A percentile compares a stretch with the other conserved stretches of the same genome.
Conservation (phyloP, 345 rosid species). For the Eucalyptus urophylla region DNA sequence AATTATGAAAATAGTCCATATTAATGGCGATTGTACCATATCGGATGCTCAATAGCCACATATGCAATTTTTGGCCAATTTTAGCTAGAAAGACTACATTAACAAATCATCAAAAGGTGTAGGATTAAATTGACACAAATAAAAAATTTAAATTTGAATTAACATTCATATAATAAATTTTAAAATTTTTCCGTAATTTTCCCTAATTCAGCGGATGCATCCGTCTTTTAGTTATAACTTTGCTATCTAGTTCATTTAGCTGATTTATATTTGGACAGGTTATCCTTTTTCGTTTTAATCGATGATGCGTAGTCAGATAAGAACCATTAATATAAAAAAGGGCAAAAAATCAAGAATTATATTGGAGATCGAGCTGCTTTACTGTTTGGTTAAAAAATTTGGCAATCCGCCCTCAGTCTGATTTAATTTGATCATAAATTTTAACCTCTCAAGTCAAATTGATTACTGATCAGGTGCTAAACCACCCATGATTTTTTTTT, state of each 20-base stretch:
- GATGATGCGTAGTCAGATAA: background rate
- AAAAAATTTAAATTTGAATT: background rate
- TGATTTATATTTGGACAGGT: background rate
- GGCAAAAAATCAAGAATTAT: background rate
- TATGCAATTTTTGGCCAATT: background rate
- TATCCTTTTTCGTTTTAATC: background rate
- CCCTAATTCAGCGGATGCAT: background rate
- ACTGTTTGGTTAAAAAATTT: background rate
- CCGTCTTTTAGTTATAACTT: background rate
- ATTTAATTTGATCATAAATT: background rate
- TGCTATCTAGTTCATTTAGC: background rate
- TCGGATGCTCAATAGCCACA: background rate
- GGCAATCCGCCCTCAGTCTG: background rate
- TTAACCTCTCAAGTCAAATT: background rate
- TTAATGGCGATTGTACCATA: accelerated
- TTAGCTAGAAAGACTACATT: background rate
- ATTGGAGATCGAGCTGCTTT: background rate
- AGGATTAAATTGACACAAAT: background rate
- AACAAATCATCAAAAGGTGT: background rate
- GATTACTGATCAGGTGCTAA: background rate
- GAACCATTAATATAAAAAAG: background rate
- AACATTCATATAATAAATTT: background rate
- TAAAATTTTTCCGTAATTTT: background rate
- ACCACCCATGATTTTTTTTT: background rate
- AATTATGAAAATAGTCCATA: background rate